Percentiles rank a stretch among this genome's conserved stretches.
These are phyloP conservation scores for Candida albicans DNA, from an alignment of 1,139 yeast species.

Conservation along the genomic window DNA sequence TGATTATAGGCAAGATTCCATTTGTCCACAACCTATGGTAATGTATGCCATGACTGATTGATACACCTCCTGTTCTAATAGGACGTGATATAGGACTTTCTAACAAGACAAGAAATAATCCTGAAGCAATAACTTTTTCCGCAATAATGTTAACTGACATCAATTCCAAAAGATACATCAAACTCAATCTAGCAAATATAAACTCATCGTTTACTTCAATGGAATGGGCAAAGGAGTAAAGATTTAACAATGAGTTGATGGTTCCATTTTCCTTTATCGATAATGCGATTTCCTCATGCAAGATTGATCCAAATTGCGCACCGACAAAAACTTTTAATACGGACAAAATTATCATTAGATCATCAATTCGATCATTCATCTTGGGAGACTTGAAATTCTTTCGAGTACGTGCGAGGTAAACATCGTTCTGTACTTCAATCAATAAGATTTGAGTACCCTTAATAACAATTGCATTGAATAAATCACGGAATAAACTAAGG, in stretches of 20 bases:
- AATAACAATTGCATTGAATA: constrained; percentile 60
- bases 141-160: constrained; percentile 65
- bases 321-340: constrained; percentile 58
- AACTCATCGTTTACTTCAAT: constrained; percentile 63
- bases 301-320: constrained; percentile 39
- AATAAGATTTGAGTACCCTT: constrained; percentile 57
- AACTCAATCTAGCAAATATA: constrained; percentile 69
- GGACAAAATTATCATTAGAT: constrained; percentile 62
- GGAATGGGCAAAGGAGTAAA: constrained; percentile 68
- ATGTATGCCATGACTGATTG: constrained; percentile 49
- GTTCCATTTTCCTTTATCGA: constrained; percentile 60
- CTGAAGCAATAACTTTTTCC: constrained; percentile 60
- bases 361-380: constrained; percentile 55
- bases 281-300: constrained; percentile 53
- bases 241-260: constrained; percentile 58
- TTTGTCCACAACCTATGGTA: constrained; percentile 79
- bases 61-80: constrained; percentile 66
- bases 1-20: constrained; percentile 70
- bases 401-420: constrained; percentile 38
- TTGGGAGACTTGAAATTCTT: constrained; percentile 29
- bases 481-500: constrained; percentile 52
- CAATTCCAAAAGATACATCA: constrained; percentile 70
- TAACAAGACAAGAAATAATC: constrained; percentile 66
- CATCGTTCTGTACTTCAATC: constrained; percentile 58
- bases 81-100: constrained; percentile 72